Percentiles rank a stretch among this genome's conserved stretches.
phyloP scores from a whole-genome alignment of 1,139 yeast genomes.

The Pichia sp. region DNA sequence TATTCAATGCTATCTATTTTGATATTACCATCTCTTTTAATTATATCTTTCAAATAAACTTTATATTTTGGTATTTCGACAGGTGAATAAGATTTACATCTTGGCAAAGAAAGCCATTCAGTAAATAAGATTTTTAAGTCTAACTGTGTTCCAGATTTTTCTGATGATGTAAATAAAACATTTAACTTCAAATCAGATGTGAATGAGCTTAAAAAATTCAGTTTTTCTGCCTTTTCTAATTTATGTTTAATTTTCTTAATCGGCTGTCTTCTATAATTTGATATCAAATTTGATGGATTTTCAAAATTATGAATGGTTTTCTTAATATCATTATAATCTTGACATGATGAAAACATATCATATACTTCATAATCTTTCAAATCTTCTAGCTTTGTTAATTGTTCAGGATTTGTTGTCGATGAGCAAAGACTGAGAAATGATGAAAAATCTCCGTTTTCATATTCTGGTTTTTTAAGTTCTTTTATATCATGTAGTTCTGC shows the following conservation, averaged over 20 bases:
- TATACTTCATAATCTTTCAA: constrained; percentile 16
- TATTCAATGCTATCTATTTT: constrained; percentile 29
- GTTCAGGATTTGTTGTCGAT: too few species aligned
- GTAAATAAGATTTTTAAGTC: constrained; percentile 51
- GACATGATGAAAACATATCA: constrained; percentile 20
- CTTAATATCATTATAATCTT: constrained; percentile 4
- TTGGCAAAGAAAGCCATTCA: constrained; percentile 42
- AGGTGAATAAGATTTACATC: constrained; percentile 22
- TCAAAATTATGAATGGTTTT: constrained; percentile 5
- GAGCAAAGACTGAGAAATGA: constrained; percentile 8
- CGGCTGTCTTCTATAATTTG: background rate
- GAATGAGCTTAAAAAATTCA: constrained; percentile 35
- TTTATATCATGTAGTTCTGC: constrained; percentile 26
- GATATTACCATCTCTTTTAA: constrained; percentile 11
- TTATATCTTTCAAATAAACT: constrained; percentile 14
- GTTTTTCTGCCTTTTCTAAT: background rate
- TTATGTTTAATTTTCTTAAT: constrained; percentile 19
- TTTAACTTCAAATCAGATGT: constrained; percentile 46
- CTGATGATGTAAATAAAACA: constrained; percentile 49
- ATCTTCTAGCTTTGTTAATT: constrained; percentile 23
- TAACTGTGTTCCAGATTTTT: constrained; percentile 57
- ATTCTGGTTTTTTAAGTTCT: constrained; percentile 29
- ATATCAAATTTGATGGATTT: background rate
- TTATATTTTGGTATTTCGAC: constrained; percentile 20
- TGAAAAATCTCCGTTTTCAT: constrained; percentile 11